Evolutionary conservation across 1,284 basidiomycete species (phyloP), one percentile per base, ranked within the genome.

Genomic region (Puccinia hordei): DNA sequence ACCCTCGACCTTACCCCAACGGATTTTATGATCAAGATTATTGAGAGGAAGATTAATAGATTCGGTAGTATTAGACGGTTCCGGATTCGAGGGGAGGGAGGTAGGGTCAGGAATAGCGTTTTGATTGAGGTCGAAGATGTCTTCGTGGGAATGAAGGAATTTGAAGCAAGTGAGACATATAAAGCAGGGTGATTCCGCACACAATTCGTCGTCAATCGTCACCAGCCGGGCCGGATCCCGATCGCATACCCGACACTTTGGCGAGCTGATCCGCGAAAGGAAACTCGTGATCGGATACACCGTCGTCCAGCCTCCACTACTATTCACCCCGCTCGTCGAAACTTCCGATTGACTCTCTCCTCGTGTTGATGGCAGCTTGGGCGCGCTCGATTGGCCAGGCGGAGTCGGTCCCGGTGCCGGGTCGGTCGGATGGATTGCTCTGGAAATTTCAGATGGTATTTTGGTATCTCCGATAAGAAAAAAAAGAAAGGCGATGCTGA

Each of bases 151-250:
- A 10, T 92, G 91, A 88, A 93, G 90, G 81, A 86, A 87, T 81
- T 87, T 87, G 92, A 92, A 93, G 84, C 92, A 93, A 6, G 89
- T 88, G 5, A 83, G 87, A 84, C 92, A 93, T 65, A 93, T 84
- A 33, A 91, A 82, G 84, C 90, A 92, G 22, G 92, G 92, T 82
- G 89, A 92, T 84, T 93, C 91, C 13, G 91, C 91, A 6, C 93
- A 86, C 55, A 92, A 88, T 3, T 90, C 86, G 85, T 93, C 92
- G 22, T 90, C 90, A 27, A 90, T 86, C 49, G 93, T 85, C 10
- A 91, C 89, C 83, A 89, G 87, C 1, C 88, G 86, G 0, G 92
- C 92, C 1, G 92, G 91, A 2, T 90, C 89, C 84, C 89, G 91
- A 61, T 86, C 84, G 83, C 92, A 93, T 33, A 88, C 89, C 72